Evolutionary conservation across 1,284 basidiomycete genomes (phyloP).

Genomic region (Pterulicium gracile): DNA sequence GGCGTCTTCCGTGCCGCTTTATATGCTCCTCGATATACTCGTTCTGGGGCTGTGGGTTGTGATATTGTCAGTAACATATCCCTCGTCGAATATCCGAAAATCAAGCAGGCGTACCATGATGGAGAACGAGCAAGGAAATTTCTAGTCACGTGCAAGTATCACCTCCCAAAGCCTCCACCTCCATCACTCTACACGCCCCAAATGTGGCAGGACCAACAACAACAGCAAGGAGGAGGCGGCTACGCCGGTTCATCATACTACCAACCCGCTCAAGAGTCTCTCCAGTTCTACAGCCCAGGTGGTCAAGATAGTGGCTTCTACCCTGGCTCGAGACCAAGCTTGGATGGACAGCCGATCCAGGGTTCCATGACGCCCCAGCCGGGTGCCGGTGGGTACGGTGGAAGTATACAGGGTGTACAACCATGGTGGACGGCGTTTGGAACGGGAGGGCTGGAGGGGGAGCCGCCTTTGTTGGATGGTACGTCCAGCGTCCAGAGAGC

Average conservation of each 20-base stretch:
- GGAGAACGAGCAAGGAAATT: slow-evolving; percentile 20
- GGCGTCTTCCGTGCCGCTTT: slow-evolving; percentile 74
- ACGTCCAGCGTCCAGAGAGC: slow-evolving; percentile 13
- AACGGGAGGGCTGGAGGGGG: slow-evolving; percentile 90
- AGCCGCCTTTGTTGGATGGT: slow-evolving; percentile 91
- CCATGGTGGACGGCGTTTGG: slow-evolving; percentile 95
- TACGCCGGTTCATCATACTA: not conserved
- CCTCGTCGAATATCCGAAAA: not conserved
- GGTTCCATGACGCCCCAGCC: slow-evolving; percentile 39
- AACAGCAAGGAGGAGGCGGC: no score
- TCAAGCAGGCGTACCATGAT: slow-evolving; percentile 39
- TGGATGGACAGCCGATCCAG: slow-evolving; percentile 55
- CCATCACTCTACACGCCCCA: slow-evolving; percentile 8
- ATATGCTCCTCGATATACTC: slow-evolving; percentile 90
- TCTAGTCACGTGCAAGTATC: not conserved
- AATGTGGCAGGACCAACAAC: slow-evolving; percentile 64
- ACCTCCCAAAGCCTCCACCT: slow-evolving; percentile 1
- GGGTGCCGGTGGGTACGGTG: slow-evolving; percentile 42
- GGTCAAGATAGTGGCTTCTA: slow-evolving; percentile 50
- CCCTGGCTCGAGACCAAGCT: slow-evolving; percentile 55
- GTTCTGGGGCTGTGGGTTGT: slow-evolving; percentile 48
- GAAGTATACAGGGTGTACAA: slow-evolving; percentile 60
- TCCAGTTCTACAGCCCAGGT: slow-evolving; percentile 62
- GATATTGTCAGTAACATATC: no score
- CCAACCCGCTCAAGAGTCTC: slow-evolving; percentile 32